Base-by-base conservation (phyloP, 805 yeast genomes). In the Pichia exigua region DNA sequence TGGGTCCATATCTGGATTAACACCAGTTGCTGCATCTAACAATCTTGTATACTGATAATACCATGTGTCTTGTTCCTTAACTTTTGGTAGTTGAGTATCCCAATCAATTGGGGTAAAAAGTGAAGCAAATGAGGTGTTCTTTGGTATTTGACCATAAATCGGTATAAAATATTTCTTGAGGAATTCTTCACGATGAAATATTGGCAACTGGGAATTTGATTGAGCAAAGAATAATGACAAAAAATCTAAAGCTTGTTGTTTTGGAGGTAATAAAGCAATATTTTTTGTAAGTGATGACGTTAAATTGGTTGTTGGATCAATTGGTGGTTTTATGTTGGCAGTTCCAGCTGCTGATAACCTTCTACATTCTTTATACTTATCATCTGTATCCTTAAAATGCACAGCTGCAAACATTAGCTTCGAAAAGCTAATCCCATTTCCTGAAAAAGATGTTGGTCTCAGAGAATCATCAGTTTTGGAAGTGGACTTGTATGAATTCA, bases 191-290 rank as follows among this genome's bases (percentile, higher is more conserved):
- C 96, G 75, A 64, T 91, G 96, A 46, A 90, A 67, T 4, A 91
- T 74, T 0, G 97, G 97, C 27, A 87, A 65, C 64, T 89, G 96
- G 2, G 95, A 73, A 63, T 91, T 90, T 17, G 91, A 79, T 59
- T 85, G 90, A 21, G 85, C 79, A 62, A 91, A 91, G 64, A 77
- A 89, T 2, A 79, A 72, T 39, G 80, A 74, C 10, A 89, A 61
- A 44, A 86, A 74, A 47, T 74, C 72, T 60, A 85, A 81, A 0
- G 97, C 96, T 32, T 81, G 76, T 22, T 73, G 70, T 59, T 87
- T 87, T 1, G 86, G 76, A 1, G 95, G 94, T 22, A 91, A 69
- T 12, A 76, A 61, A 0, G 83, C 81, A 0, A 80, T 75, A 18
- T 43, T 42, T 6, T 24, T 32, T 1, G 17, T 61, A 48, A 45